These are phyloP conservation scores for Apiospora marii DNA, from an alignment of 2,329 filamentous ascomycete species.

Conservation along the genomic window DNA sequence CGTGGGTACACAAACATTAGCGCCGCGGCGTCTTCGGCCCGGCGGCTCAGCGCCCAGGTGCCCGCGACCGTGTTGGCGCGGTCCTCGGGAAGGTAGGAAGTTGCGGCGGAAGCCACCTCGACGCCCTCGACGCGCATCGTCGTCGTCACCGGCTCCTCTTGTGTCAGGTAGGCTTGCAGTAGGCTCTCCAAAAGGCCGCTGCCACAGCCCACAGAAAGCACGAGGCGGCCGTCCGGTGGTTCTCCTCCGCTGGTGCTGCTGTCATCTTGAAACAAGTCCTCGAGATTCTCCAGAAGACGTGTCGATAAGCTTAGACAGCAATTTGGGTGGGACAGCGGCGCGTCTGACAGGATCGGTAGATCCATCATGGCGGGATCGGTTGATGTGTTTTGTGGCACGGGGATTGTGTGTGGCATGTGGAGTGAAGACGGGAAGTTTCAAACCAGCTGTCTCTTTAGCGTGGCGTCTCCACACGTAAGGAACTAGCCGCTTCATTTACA, in stretches of 20 bases:
- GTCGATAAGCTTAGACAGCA: constrained; percentile 32
- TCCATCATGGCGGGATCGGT: neutral
- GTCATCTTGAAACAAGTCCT: neutral
- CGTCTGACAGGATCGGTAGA: constrained; percentile 27
- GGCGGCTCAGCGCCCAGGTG: constrained; percentile 41
- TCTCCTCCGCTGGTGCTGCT: neutral
- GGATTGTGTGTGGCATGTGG: too few species aligned
- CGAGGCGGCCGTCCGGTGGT: constrained; percentile 25
- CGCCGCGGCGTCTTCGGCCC: constrained; percentile 35
- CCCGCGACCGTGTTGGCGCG: constrained; percentile 40
- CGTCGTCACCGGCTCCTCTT: too few species aligned
- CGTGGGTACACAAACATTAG: constrained; percentile 47
- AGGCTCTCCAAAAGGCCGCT: constrained; percentile 33
- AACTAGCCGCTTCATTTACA: neutral
- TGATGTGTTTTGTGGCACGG: neutral
- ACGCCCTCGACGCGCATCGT: constrained; percentile 32
- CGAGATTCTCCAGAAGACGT: constrained; percentile 27
- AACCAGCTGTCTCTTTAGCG: neutral
- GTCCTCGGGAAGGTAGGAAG: constrained; percentile 31
- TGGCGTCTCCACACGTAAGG: neutral
- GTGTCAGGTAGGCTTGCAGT: constrained; percentile 25
- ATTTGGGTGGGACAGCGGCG: constrained; percentile 30
- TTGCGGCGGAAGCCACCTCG: constrained; percentile 27
- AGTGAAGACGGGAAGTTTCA: neutral
- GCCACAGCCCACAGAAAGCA: constrained; percentile 35